These are phyloP conservation scores for Rhizoclosmatium globosum DNA, from an alignment of 192 early-diverging fungal genomes.

Conservation along the genomic window DNA sequence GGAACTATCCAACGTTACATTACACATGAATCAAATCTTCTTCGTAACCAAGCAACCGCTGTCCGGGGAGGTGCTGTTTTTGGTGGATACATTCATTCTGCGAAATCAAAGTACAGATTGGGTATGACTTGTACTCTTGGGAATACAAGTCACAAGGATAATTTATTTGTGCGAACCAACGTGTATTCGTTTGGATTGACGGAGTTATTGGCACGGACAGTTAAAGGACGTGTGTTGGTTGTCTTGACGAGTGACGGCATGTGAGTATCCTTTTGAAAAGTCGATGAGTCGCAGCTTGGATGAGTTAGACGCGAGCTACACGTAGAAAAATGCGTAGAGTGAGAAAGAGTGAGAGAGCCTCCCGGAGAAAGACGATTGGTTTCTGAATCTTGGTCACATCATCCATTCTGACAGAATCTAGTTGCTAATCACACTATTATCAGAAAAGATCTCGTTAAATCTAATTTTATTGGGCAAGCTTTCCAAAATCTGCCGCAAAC, in stretches of 20 bases:
- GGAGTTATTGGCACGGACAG: slow-evolving; percentile 1
- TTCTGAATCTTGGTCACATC: no score
- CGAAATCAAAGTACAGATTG: slow-evolving; percentile 20
- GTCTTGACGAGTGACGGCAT: slow-evolving; percentile 27
- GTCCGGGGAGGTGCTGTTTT: slow-evolving; percentile 14
- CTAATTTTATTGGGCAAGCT: slow-evolving; percentile 22
- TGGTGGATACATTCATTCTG: slow-evolving; percentile 26
- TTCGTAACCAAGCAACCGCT: slow-evolving; percentile 9
- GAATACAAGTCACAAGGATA: slow-evolving; percentile 29
- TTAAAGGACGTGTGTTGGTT: slow-evolving; percentile 6
- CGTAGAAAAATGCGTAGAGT: no score
- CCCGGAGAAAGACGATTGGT: no score
- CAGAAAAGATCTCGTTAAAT: slow-evolving; percentile 31
- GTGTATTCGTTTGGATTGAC: slow-evolving; percentile 12
- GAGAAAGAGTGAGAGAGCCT: no score
- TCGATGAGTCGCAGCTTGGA: background rate
- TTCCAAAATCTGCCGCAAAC: slow-evolving; percentile 12
- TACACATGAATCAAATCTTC: slow-evolving; percentile 9
- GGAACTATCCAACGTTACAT: slow-evolving; percentile 34
- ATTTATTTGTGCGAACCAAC: slow-evolving; percentile 23
- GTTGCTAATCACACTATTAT: background rate
- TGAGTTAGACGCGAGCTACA: no score
- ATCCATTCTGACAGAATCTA: no score
- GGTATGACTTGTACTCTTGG: slow-evolving; percentile 27
- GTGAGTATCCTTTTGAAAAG: slow-evolving; percentile 11